A percentile compares a stretch with the other conserved stretches of the same genome.
phyloP scores from a whole-genome alignment of 2,329 filamentous ascomycete genomes.

The Ceratocystis albifundus region DNA sequence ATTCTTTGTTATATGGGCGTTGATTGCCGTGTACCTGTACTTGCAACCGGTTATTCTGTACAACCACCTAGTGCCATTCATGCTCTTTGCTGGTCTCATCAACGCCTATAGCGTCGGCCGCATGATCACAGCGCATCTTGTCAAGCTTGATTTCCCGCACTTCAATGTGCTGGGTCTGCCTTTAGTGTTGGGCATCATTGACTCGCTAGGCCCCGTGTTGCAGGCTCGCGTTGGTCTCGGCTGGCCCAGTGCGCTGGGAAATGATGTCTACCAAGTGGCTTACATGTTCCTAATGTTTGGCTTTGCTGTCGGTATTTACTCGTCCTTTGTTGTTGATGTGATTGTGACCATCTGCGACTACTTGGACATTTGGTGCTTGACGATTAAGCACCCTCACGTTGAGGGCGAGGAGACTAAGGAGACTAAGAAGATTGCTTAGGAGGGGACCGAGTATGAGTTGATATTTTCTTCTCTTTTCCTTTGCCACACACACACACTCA shows the following conservation, averaged over 20 bases:
- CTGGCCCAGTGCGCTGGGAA: slow-evolving; percentile 66
- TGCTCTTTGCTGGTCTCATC: slow-evolving; percentile 74
- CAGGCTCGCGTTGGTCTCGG: slow-evolving; percentile 50
- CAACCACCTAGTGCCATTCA: slow-evolving; percentile 77
- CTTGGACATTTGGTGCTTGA: slow-evolving; percentile 95
- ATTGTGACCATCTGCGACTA: slow-evolving; percentile 98
- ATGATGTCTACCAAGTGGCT: slow-evolving; percentile 74
- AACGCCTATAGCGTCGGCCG: slow-evolving; percentile 93
- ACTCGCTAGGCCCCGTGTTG: slow-evolving; percentile 63
- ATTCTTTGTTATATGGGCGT: slow-evolving; percentile 64
- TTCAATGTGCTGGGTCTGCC: slow-evolving; percentile 75
- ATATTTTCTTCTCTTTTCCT: neutral
- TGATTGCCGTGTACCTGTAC: slow-evolving; percentile 67
- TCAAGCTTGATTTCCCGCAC: slow-evolving; percentile 79
- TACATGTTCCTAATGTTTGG: slow-evolving; percentile 86
- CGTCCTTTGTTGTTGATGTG: slow-evolving; percentile 92
- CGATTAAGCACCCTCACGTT: slow-evolving; percentile 72
- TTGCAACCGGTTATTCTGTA: slow-evolving; percentile 75
- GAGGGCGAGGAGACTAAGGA: slow-evolving; percentile 34
- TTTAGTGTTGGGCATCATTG: slow-evolving; percentile 64
- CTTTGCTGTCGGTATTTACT: slow-evolving; percentile 78
- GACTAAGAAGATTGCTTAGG: slow-evolving; percentile 34
- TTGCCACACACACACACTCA: too few relatives aligned
- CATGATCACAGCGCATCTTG: slow-evolving; percentile 90
- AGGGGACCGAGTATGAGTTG: neutral